These are phyloP conservation scores for Pilatotrama ljubarskyi DNA, from an alignment of 768 basidiomycete species.

Conservation along the genomic window DNA sequence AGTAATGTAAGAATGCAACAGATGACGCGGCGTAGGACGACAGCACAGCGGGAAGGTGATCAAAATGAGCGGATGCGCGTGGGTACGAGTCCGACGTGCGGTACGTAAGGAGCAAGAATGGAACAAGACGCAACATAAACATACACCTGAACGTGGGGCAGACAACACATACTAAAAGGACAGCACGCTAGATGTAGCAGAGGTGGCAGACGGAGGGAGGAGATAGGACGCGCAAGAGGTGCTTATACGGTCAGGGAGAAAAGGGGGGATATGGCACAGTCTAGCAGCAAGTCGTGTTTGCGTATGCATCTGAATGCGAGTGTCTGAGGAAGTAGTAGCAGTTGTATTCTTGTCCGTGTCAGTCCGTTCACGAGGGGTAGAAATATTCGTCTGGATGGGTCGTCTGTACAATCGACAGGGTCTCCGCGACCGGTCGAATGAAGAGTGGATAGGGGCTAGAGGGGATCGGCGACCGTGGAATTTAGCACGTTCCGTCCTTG, in stretches of 20 bases:
- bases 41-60: background rate
- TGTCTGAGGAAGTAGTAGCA: background rate
- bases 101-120: background rate
- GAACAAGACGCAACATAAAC: slow-evolving; percentile 6
- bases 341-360: slow-evolving; percentile 10
- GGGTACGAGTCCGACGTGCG: background rate
- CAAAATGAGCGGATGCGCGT: slow-evolving; percentile 5
- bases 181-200: slow-evolving; percentile 4
- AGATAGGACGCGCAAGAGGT: background rate
- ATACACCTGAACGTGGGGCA: background rate
- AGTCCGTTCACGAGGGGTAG: background rate
- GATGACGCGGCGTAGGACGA: background rate
- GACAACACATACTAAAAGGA: background rate
- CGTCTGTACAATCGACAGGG: background rate
- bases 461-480: background rate
- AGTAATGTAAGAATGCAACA: background rate
- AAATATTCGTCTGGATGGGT: background rate
- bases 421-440: background rate
- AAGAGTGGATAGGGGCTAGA: background rate
- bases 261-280: background rate
- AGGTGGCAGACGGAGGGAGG: background rate
- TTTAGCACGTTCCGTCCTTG: slow-evolving; percentile 20
- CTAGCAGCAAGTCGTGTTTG: slow-evolving; percentile 12
- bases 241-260: background rate
- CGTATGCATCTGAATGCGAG: slow-evolving; percentile 1